A percentile compares a stretch with the other conserved stretches of the same genome.
These are phyloP conservation scores for Chalciporus piperatus DNA, from an alignment of 768 basidiomycete genomes.

Conservation along the genomic window DNA sequence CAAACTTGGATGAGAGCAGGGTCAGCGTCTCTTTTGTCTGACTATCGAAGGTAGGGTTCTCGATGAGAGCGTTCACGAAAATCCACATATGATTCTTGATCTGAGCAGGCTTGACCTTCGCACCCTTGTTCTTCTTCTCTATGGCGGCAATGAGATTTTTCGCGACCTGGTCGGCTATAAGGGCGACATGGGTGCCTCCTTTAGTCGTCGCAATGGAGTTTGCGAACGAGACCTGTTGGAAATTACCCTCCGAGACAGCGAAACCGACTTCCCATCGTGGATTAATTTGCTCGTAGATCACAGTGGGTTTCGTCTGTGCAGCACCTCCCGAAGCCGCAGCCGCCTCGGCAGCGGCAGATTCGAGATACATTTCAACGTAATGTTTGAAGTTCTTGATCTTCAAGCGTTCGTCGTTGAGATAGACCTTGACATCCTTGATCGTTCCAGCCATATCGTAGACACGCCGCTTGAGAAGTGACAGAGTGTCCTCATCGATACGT, in stretches of 20 bases:
- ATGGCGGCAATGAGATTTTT: conserved; percentile 80
- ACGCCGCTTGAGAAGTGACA: conserved; percentile 84
- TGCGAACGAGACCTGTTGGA: conserved; percentile 95
- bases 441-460: conserved; percentile 99
- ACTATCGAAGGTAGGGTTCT: conserved; percentile 98
- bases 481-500: conserved; percentile 85
- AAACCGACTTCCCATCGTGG: conserved; percentile 95
- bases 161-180: conserved; percentile 85
- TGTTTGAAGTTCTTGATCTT: conserved; percentile 96
- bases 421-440: conserved; percentile 88
- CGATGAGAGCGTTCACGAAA: conserved; percentile 92
- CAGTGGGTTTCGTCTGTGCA: conserved; percentile 66
- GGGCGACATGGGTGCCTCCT: conserved; percentile 89
- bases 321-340: conserved; percentile 75
- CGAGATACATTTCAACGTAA: conserved; percentile 92
- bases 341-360: conserved; percentile 69
- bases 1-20: conserved; percentile 83
- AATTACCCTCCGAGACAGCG: conserved; percentile 86
- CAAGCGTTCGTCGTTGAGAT: conserved; percentile 85
- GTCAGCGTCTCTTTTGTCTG: conserved; percentile 98
- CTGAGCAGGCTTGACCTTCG: conserved; percentile 89
- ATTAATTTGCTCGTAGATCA: conserved; percentile 80
- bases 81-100: conserved; percentile 99
- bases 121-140: conserved; percentile 96
- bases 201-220: conserved; percentile 97